Percentiles rank a stretch among this genome's conserved stretches.
Evolutionary conservation across 1,284 basidiomycete genomes (phyloP).

Genomic region (Malassezia cuniculi): DNA sequence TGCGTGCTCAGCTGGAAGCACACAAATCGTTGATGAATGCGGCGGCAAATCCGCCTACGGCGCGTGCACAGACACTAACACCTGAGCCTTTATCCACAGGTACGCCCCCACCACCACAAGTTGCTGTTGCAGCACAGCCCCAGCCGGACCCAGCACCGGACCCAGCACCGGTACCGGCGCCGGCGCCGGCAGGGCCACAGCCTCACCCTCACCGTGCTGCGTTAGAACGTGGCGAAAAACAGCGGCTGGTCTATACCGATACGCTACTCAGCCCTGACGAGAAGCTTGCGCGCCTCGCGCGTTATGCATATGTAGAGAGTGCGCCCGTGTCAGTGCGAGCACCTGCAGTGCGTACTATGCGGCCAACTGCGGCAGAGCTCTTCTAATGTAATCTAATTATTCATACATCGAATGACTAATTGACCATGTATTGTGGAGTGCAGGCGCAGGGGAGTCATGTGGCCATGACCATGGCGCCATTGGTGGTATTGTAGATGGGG

Average conservation of each 20-base stretch:
- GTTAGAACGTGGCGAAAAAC: conserved; percentile 13
- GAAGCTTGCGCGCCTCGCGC: conserved; percentile 16
- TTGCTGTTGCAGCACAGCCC: not conserved
- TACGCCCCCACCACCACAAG: conserved; percentile 1
- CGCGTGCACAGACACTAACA: conserved; percentile 6
- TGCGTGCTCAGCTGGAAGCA: conserved; percentile 69
- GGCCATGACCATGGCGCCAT: too few relatives aligned
- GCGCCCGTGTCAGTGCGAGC: not conserved
- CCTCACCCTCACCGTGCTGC: conserved; percentile 15
- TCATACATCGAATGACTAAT: too few relatives aligned
- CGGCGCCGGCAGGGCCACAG: not conserved
- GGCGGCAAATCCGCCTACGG: conserved; percentile 47
- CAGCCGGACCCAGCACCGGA: not conserved
- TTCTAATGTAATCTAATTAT: not conserved
- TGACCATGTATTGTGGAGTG: too few relatives aligned
- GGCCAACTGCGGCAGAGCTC: not conserved
- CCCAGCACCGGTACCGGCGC: not conserved
- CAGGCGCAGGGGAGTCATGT: too few relatives aligned
- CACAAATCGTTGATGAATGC: conserved; percentile 86
- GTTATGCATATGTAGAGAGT: conserved; percentile 6
- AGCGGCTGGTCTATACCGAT: conserved; percentile 21
- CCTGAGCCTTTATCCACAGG: conserved; percentile 15
- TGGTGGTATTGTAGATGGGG: too few relatives aligned
- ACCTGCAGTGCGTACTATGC: not conserved
- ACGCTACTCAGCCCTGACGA: conserved; percentile 19